Conservation (phyloP, 2,329 filamentous ascomycete genomes). For the Penicillium verrucosum region DNA sequence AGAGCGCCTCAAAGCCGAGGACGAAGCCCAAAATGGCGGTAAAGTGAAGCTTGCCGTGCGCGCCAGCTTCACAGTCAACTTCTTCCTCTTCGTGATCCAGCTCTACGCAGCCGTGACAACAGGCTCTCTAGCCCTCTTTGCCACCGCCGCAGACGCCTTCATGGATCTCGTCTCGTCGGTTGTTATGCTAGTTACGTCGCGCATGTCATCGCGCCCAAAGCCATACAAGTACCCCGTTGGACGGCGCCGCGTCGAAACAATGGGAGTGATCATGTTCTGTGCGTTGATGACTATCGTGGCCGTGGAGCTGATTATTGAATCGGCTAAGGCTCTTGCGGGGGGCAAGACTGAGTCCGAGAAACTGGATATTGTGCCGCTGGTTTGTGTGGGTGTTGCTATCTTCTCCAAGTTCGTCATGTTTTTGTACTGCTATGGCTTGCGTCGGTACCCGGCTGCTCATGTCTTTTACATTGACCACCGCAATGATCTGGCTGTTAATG, state of each 20-base stretch:
- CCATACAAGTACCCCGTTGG: constrained; percentile 14
- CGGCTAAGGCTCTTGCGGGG: background rate
- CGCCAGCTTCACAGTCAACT: constrained; percentile 11
- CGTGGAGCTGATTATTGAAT: constrained; percentile 8
- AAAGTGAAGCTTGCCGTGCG: constrained; percentile 12
- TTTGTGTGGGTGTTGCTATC: constrained; percentile 10
- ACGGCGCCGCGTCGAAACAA: constrained; percentile 10
- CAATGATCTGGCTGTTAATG: constrained; percentile 12
- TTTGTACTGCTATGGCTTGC: constrained; percentile 6
- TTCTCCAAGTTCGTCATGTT: constrained; percentile 11
- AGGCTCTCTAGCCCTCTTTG: constrained; percentile 7
- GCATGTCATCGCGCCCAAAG: constrained; percentile 11
- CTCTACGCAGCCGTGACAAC: constrained; percentile 9
- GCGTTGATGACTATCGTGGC: constrained; percentile 7
- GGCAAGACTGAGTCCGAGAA: constrained; percentile 5
- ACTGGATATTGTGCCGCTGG: constrained; percentile 4
- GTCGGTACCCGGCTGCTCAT: constrained; percentile 11
- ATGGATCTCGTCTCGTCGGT: constrained; percentile 12
- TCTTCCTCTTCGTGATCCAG: constrained; percentile 12
- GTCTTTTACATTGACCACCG: constrained; percentile 12
- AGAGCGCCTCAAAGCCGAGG: constrained; percentile 8
- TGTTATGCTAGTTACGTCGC: constrained; percentile 11
- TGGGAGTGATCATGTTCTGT: constrained; percentile 12
- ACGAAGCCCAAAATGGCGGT: constrained; percentile 8
- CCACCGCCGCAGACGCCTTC: constrained; percentile 11